Conservation (phyloP, 2,329 filamentous ascomycete species). For the Coniochaeta pulveracea region DNA sequence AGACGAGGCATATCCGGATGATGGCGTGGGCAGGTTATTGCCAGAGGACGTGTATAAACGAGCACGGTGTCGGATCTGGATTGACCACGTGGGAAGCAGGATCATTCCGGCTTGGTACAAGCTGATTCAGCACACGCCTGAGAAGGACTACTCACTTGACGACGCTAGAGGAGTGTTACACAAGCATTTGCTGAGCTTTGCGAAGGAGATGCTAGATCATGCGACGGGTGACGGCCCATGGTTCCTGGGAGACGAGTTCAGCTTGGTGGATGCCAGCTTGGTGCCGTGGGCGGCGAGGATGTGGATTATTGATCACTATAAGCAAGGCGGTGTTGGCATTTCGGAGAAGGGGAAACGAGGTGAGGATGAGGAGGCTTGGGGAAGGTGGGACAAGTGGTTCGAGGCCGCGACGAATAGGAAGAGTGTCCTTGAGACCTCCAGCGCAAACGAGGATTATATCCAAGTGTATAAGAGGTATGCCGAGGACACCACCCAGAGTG, state of each 20-base stretch:
- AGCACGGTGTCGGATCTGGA: slow-evolving; percentile 60
- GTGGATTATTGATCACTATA: slow-evolving; percentile 68
- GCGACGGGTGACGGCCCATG: slow-evolving; percentile 42
- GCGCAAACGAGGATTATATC: slow-evolving; percentile 55
- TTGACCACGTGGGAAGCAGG: slow-evolving; percentile 55
- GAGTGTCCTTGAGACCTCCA: slow-evolving; percentile 58
- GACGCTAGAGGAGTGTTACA: slow-evolving; percentile 48
- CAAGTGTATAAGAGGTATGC: slow-evolving; percentile 58
- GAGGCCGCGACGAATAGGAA: slow-evolving; percentile 44
- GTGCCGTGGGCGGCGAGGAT: slow-evolving; percentile 64
- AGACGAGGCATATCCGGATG: slow-evolving; percentile 54
- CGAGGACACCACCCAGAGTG: slow-evolving; percentile 50
- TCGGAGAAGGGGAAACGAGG: slow-evolving; percentile 19
- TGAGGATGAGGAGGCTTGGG: slow-evolving; percentile 50
- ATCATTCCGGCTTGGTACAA: slow-evolving; percentile 62
- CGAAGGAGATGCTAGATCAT: slow-evolving; percentile 46
- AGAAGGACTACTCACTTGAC: slow-evolving; percentile 35
- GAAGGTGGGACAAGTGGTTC: slow-evolving; percentile 53
- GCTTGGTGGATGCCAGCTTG: slow-evolving; percentile 57
- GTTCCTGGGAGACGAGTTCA: slow-evolving; percentile 54
- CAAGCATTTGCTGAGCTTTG: slow-evolving; percentile 45
- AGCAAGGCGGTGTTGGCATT: slow-evolving; percentile 40
- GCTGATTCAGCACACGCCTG: slow-evolving; percentile 41
- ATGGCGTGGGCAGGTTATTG: slow-evolving; percentile 29
- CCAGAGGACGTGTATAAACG: slow-evolving; percentile 47